phyloP scores from a whole-genome alignment of 441 rosid species.

The Raphanus hybrid region DNA sequence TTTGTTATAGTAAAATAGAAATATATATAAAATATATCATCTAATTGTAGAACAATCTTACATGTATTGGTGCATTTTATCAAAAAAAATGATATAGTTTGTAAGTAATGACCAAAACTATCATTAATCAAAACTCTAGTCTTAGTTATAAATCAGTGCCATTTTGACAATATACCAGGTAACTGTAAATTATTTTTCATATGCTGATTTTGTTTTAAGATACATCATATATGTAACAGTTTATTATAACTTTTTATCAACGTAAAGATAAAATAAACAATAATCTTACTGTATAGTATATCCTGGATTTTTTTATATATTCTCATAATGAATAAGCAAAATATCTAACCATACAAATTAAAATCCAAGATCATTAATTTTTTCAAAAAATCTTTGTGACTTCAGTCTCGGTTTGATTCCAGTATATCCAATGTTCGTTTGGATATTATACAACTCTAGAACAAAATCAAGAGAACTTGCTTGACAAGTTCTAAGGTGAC shows the following conservation, averaged over 20 bases:
- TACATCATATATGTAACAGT: background rate
- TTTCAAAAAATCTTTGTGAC: background rate
- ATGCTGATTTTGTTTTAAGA: background rate
- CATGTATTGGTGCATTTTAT: background rate
- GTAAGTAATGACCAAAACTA: background rate
- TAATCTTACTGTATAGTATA: background rate
- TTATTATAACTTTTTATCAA: background rate
- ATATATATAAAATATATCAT: too few relatives aligned
- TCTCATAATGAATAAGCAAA: background rate
- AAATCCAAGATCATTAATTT: background rate
- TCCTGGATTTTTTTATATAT: background rate
- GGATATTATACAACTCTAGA: background rate
- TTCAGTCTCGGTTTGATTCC: background rate
- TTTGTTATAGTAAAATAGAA: too few relatives aligned
- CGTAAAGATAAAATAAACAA: background rate
- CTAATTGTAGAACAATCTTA: too few relatives aligned
- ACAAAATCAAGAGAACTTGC: too few relatives aligned
- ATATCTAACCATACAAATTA: background rate
- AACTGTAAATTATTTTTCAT: too few relatives aligned
- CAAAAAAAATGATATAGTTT: too few relatives aligned
- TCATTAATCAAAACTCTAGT: too few relatives aligned
- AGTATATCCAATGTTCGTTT: background rate
- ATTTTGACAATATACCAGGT: background rate
- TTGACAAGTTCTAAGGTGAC: conserved; percentile 14
- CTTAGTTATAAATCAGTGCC: background rate